Conservation (phyloP, 2,329 filamentous ascomycete species). For the Verticillium nonalfalfae region DNA sequence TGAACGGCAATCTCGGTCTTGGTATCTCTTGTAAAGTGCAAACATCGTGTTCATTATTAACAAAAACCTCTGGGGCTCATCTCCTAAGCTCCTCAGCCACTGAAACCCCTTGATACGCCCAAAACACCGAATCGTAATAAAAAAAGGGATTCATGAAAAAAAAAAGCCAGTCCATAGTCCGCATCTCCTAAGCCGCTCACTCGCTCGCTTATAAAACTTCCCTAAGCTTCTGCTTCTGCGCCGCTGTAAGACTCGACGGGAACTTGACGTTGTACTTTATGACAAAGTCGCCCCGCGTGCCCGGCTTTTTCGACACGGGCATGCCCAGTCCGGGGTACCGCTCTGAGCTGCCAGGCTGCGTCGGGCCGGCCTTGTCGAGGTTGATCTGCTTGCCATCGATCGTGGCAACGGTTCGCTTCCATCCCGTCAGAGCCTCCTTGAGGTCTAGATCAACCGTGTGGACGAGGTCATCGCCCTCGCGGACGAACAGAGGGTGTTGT, state of each 20-base stretch:
- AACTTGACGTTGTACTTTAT: conserved; percentile 92
- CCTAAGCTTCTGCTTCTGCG: conserved; percentile 75
- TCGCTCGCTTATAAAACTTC: conserved; percentile 57
- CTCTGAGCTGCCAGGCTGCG: conserved; percentile 76
- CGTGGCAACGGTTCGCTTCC: conserved; percentile 84
- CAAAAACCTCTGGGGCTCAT: neutral
- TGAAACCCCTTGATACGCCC: neutral
- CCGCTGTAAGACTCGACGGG: conserved; percentile 66
- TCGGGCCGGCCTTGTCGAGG: conserved; percentile 76
- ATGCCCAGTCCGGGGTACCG: conserved; percentile 83
- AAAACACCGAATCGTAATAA: neutral
- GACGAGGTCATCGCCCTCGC: conserved; percentile 82
- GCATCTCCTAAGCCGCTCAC: neutral
- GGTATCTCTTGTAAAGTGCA: neutral
- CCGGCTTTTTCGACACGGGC: conserved; percentile 87
- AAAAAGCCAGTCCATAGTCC: too few species aligned
- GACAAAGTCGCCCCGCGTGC: conserved; percentile 78
- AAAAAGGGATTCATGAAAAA: neutral
- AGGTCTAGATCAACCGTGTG: conserved; percentile 75
- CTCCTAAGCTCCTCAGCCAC: neutral
- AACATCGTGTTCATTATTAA: neutral
- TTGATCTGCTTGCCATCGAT: conserved; percentile 86
- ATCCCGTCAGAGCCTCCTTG: conserved; percentile 92
- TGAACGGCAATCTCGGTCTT: neutral
- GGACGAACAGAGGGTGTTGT: conserved; percentile 75